A percentile compares a stretch with the other conserved stretches of the same genome.
phyloP scores from a whole-genome alignment of 257 asterid species.

The Avicennia marina region DNA sequence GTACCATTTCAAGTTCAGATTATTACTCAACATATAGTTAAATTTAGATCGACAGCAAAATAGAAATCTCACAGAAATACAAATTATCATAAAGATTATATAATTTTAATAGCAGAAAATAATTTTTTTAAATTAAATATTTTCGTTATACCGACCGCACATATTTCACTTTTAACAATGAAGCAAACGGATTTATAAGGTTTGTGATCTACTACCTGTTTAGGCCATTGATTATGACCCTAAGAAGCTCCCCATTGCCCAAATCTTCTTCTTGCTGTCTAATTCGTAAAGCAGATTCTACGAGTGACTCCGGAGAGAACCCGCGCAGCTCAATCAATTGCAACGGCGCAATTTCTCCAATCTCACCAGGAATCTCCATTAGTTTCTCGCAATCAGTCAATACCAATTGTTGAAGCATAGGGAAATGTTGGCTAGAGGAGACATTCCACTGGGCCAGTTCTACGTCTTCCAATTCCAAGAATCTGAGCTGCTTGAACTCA shows the following conservation, averaged over 20 bases:
- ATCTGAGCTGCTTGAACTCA: conserved; percentile 7
- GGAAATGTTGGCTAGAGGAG: conserved; percentile 4
- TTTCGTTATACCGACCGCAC: too few species aligned
- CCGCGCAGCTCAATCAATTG: conserved; percentile 8
- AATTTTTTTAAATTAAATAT: too few species aligned
- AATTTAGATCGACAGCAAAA: too few species aligned
- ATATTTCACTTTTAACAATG: too few species aligned
- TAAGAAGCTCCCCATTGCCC: background rate
- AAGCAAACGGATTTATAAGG: too few species aligned
- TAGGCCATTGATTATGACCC: too few species aligned
- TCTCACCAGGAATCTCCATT: background rate
- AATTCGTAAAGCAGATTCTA: background rate
- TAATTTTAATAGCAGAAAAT: too few species aligned
- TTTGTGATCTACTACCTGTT: too few species aligned
- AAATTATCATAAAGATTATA: too few species aligned
- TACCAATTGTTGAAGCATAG: conserved; percentile 11
- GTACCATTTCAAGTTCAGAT: too few species aligned
- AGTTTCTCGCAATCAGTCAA: background rate
- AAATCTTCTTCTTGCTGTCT: background rate
- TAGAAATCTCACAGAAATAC: too few species aligned
- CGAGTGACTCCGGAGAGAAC: background rate
- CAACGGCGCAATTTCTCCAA: conserved; percentile 8
- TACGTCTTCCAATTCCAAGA: conserved; percentile 2
- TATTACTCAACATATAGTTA: too few species aligned
- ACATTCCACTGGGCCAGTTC: conserved; percentile 5